phyloP scores from a whole-genome alignment of 2,329 filamentous ascomycete species.

The Alternaria gansuensis region DNA sequence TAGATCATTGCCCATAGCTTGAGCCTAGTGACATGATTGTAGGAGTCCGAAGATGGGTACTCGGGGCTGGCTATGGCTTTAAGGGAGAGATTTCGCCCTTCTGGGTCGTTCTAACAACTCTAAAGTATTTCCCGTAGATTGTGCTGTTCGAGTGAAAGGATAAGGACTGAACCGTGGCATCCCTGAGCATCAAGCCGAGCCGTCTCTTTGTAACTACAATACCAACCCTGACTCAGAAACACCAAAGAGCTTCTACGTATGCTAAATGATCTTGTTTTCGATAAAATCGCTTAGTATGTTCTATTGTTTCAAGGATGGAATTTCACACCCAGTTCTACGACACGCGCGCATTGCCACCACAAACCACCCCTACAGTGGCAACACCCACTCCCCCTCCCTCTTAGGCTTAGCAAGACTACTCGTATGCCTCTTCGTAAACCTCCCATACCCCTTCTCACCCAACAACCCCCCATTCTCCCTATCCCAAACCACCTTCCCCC shows the following conservation, averaged over 20 bases:
- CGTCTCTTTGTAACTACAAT: neutral
- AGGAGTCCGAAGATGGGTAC: neutral
- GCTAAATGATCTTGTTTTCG: rapidly evolving
- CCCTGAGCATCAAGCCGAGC: neutral
- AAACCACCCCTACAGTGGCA: slow-evolving; percentile 23
- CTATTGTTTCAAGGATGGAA: neutral
- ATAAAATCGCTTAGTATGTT: rapidly evolving
- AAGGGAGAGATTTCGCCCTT: neutral
- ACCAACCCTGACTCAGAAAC: no score
- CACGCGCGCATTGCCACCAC: neutral
- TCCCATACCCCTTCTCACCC: slow-evolving; percentile 60
- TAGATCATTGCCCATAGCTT: slow-evolving; percentile 1
- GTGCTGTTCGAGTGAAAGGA: slow-evolving; percentile 6
- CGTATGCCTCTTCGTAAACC: slow-evolving; percentile 58
- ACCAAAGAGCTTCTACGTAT: rapidly evolving
- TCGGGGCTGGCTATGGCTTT: neutral
- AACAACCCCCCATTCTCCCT: slow-evolving; percentile 62
- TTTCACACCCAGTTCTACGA: neutral
- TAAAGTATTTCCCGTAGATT: neutral
- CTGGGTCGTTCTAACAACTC: neutral
- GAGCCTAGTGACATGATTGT: neutral
- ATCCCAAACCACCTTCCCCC: slow-evolving; percentile 68
- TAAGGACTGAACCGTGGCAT: slow-evolving; percentile 8
- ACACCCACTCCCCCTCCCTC: slow-evolving; percentile 33
- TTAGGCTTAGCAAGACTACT: slow-evolving; percentile 52